These are phyloP conservation scores for Royoungia palumana DNA, from an alignment of 768 basidiomycete genomes.

Conservation along the genomic window DNA sequence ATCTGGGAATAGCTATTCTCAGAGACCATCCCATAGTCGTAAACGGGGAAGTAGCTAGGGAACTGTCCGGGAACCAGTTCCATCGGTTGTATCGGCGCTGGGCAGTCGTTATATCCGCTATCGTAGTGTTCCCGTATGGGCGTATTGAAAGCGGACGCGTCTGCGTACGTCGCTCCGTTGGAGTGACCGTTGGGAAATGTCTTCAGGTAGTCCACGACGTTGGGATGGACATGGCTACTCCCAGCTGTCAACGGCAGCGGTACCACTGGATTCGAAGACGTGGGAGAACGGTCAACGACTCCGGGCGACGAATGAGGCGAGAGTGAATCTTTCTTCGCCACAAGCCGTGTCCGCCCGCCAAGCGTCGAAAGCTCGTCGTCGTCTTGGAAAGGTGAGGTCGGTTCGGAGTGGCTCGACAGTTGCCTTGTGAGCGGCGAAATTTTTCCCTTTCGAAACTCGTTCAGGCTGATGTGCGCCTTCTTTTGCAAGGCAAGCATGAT, in stretches of 20 bases:
- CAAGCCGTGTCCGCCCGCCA: conserved; percentile 64
- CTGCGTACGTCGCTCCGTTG: conserved; percentile 21
- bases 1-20: conserved; percentile 36
- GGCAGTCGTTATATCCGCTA: conserved; percentile 18
- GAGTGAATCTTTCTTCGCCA: conserved; percentile 56
- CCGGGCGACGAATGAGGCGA: conserved; percentile 45
- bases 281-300: conserved; percentile 60
- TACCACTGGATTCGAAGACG: conserved; percentile 67
- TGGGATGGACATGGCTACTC: conserved; percentile 53
- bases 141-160: conserved; percentile 24
- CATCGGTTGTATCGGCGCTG: conserved; percentile 29
- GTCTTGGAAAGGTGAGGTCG: conserved; percentile 45
- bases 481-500: conserved; percentile 64
- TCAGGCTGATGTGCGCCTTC: conserved; percentile 62
- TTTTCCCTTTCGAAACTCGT: conserved; percentile 61
- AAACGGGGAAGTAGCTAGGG: conserved; percentile 74
- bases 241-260: conserved; percentile 61
- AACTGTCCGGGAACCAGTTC: conserved; percentile 37
- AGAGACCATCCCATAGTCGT: conserved; percentile 54
- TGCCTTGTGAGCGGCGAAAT: conserved; percentile 39
- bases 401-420: conserved; percentile 37
- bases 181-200: conserved; percentile 45
- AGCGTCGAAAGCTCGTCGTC: conserved; percentile 62
- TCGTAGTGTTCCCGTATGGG: conserved; percentile 26
- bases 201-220: conserved; percentile 64